These are phyloP conservation scores for Dendrocalamus latiflorus DNA, from an alignment of 202 grass and related monocot genomes.

Conservation along the genomic window DNA sequence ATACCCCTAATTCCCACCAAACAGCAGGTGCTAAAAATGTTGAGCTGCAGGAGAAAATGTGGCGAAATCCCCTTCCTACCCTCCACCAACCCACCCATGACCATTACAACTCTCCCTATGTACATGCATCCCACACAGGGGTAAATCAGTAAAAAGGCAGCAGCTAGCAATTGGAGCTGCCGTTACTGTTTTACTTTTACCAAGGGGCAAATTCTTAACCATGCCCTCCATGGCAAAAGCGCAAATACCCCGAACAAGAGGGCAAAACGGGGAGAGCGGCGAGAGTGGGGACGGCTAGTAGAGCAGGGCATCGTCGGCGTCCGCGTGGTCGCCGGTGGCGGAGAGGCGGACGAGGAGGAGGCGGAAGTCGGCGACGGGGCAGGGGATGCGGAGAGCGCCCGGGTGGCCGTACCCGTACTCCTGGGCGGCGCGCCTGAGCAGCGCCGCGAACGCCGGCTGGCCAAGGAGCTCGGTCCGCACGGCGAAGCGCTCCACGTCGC, in stretches of 20 bases:
- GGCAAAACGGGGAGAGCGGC: neutral
- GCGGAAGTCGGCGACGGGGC: constrained; percentile 57
- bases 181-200: neutral
- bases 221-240: constrained; percentile 2
- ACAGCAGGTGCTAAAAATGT: constrained; percentile 40
- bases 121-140: constrained; percentile 13
- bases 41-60: constrained; percentile 34
- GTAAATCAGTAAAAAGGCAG: constrained; percentile 12
- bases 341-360: constrained; percentile 45
- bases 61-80: constrained; percentile 15
- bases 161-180: constrained; percentile 14
- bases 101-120: too few relatives aligned
- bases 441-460: constrained; percentile 52
- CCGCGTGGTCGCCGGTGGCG: neutral
- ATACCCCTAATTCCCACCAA: neutral
- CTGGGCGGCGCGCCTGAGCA: constrained; percentile 64
- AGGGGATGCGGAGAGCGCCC: constrained; percentile 75
- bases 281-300: neutral
- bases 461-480: constrained; percentile 57
- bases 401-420: constrained; percentile 82
- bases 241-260: neutral
- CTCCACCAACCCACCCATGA: too few relatives aligned
- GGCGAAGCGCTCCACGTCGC: constrained; percentile 59
- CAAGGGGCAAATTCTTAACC: constrained; percentile 15
- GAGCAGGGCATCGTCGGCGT: neutral